Base-by-base conservation (phyloP, 768 basidiomycete species). In the Leccinum ochraceum region DNA sequence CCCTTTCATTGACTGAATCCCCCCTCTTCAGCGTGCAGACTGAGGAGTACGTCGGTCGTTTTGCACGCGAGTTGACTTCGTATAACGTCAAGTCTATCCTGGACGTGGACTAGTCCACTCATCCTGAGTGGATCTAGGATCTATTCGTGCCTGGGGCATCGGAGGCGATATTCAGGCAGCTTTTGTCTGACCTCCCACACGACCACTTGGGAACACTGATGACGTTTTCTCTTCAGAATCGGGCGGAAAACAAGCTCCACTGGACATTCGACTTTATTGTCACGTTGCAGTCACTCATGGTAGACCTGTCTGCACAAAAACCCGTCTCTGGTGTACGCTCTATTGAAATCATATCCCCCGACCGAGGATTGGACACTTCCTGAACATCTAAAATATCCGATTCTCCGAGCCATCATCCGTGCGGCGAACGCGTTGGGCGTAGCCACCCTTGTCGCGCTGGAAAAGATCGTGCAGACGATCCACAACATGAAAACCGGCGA, bases 371-470 rank as follows among this genome's bases (percentile, higher is more conserved):
- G 83, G 1, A 69, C 72, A 0, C 62, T 71, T 22, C 67, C 69
- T 2, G 73, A 76, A n/a, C 63, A 78, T 62, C 28, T 67, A 78
- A 14, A 64, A 66, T 1, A 67, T 65, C n/a, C 57, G 4, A 75
- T 88, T 28, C 59, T 84, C 9, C 77, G 74, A 30, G 80, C 77
- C 49, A 75, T 88, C 53, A 73, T 88, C 36, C 78, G 83, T 4
- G 83, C 80, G 3, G 84, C 85, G 3, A 86, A 87, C 57, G 67
- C 76, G 1, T 73, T 84, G 6, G 79, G 81, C 1, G 80, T 87
- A 8, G 84, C 84, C 1, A 76, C 81, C 20, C 79, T 88, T 17
- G 85, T 83, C 1, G 86, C 82, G 0, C 59, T 88, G 32, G 86
- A 88, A 60, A 86, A 85, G 61, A 67, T 87, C 3, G 72, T 79